Percentiles rank a stretch among this genome's conserved stretches.
Evolutionary conservation across 2,329 filamentous ascomycete genomes (phyloP).

Genomic region (Pseudopithomyces chartarum): DNA sequence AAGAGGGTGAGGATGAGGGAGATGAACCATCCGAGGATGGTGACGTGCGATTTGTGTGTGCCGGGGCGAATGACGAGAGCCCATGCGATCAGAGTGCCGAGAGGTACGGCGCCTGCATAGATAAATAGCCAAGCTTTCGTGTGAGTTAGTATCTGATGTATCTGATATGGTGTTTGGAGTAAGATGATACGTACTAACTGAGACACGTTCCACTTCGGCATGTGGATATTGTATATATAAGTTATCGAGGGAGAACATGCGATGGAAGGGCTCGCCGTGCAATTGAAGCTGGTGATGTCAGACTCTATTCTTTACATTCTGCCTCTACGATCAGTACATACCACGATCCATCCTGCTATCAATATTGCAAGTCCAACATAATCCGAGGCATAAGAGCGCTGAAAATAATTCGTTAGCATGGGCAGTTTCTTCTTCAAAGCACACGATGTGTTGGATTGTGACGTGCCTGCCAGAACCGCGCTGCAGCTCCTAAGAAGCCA

Average conservation of each 20-base stretch:
- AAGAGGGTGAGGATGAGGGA: conserved; percentile 75
- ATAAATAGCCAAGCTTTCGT: conserved; percentile 72
- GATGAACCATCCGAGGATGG: conserved; percentile 79
- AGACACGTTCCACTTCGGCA: conserved; percentile 80
- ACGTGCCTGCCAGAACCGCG: conserved; percentile 56
- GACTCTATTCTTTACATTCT: neutral
- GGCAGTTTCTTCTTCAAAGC: neutral
- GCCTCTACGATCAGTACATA: conserved; percentile 56
- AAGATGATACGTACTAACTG: conserved; percentile 64
- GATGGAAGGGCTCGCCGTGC: conserved; percentile 84
- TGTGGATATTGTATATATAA: conserved; percentile 84
- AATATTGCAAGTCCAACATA: conserved; percentile 79
- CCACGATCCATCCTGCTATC: conserved; percentile 61
- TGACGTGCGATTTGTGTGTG: conserved; percentile 81
- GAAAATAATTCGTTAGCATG: conserved; percentile 16
- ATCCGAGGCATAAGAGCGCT: conserved; percentile 86
- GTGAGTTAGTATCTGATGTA: conserved; percentile 13
- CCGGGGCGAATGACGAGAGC: conserved; percentile 66
- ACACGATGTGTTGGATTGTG: neutral
- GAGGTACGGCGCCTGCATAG: conserved; percentile 76
- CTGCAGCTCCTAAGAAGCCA: conserved; percentile 53
- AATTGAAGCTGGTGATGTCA: conserved; percentile 61
- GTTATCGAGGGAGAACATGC: conserved; percentile 90
- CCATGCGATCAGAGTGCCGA: conserved; percentile 69
- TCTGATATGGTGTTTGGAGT: neutral